Evolutionary conservation across 495 filamentous ascomycete species (phyloP).

Genomic region (Neurospora sp.): DNA sequence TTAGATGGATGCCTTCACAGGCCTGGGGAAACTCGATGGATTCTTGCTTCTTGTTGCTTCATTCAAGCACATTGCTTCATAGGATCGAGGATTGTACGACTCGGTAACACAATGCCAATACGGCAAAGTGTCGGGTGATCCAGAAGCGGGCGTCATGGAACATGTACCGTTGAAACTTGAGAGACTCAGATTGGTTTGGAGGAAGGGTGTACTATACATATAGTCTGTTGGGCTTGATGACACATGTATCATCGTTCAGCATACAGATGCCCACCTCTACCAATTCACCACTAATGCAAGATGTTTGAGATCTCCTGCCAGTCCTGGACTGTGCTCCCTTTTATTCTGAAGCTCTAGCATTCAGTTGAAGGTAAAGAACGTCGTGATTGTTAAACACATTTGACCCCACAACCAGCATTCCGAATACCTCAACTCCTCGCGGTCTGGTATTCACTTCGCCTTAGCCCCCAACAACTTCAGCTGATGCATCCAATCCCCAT

Average conservation of each 20-base stretch:
- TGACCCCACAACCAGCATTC: background rate
- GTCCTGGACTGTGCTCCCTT: background rate
- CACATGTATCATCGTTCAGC: background rate
- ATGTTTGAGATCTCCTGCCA: background rate
- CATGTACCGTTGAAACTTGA: background rate
- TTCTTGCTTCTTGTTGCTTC: background rate
- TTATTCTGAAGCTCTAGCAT: background rate
- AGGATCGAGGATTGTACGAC: background rate
- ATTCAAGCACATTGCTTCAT: background rate
- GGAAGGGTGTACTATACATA: background rate
- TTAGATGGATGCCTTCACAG: background rate
- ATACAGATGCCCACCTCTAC: background rate
- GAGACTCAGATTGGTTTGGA: background rate
- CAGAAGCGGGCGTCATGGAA: background rate
- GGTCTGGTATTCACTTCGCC: slow-evolving; percentile 5
- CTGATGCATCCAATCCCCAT: slow-evolving; percentile 6
- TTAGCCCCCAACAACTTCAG: slow-evolving; percentile 3
- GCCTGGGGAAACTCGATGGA: background rate
- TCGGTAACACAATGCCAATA: background rate
- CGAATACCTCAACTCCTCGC: background rate
- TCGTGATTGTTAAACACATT: background rate
- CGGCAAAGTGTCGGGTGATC: background rate
- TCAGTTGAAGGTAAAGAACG: background rate
- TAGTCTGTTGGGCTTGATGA: background rate
- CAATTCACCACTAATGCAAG: background rate